A percentile compares a stretch with the other conserved stretches of the same genome.
Evolutionary conservation across 2,329 filamentous ascomycete species (phyloP).

Genomic region (Botryotinia convoluta): DNA sequence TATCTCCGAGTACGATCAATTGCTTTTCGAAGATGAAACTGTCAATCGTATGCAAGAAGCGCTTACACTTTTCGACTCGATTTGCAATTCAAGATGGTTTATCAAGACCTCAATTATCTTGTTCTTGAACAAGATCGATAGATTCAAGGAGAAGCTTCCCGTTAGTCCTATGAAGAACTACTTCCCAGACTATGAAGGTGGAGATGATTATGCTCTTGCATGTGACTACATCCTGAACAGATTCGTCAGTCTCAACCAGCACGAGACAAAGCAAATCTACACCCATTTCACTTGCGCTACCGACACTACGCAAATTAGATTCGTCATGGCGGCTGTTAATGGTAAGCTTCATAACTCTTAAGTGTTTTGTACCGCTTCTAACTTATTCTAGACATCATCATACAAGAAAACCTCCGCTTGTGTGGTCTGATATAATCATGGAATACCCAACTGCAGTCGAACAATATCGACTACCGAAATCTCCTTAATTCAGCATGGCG

Average conservation of each 20-base stretch:
- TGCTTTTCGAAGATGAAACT: constrained; percentile 92
- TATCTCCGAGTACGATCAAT: constrained; percentile 96
- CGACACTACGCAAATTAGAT: constrained; percentile 97
- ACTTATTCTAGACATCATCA: constrained; percentile 83
- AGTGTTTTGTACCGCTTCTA: constrained; percentile 39
- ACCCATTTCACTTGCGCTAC: constrained; percentile 99
- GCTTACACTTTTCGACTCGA: constrained; percentile 80
- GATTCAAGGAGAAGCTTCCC: constrained; percentile 82
- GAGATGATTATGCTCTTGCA: constrained; percentile 89
- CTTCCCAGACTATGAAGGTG: constrained; percentile 90
- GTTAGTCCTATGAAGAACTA: constrained; percentile 84
- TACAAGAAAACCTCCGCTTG: constrained; percentile 96
- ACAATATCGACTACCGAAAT: constrained; percentile 17
- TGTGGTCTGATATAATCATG: constrained; percentile 82
- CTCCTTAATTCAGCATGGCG: constrained; percentile 36
- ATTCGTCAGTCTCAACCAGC: constrained; percentile 97
- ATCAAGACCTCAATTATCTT: constrained; percentile 86
- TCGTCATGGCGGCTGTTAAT: constrained; percentile 99
- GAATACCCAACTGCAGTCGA: constrained; percentile 13
- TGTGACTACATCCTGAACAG: constrained; percentile 99
- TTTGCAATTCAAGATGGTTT: constrained; percentile 88
- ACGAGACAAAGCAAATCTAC: constrained; percentile 99
- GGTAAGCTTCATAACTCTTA: constrained; percentile 55
- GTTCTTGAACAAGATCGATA: constrained; percentile 87
- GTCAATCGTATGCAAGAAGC: constrained; percentile 95